Evolutionary conservation across 2,329 filamentous ascomycete species (phyloP), one percentile per base, ranked within the genome.

Genomic region (Aspergillus niger): DNA sequence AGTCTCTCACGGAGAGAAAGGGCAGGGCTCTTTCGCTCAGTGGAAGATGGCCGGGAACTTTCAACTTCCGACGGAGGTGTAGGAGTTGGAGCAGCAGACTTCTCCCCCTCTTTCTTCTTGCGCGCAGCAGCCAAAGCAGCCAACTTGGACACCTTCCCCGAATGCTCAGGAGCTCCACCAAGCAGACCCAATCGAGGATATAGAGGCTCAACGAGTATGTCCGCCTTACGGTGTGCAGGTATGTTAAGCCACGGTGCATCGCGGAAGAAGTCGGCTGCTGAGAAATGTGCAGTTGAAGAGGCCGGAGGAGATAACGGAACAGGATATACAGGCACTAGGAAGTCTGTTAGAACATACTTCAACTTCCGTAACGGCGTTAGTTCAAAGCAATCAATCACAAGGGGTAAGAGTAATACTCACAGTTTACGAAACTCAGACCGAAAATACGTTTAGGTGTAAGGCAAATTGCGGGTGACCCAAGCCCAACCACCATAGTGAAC

Each of bases 171-270:
- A 8, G 87, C 85, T 36, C 95, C 96, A 30, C 95, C 96, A 2
- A 97, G 77, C 0, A 99, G 81, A 2, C 92, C 89, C 17, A 88
- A 85, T 51, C 79, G 80, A 56, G 84, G 87, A 63, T 79, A 79
- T 38, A 84, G 60, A 75, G 83, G 86, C 43, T 88, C 82, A 53
- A 90, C 77, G 39, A 93, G 84, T 15, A 89, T 82, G 15, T 81
- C 74, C 39, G 89, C 85, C 66, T 85, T 83, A 30, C 91, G 86
- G 50, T 89, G 77, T 41, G 76, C 68, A 22, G 92, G 91, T 10
- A 94, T 81, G 55, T 88, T 84, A 57, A 92, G 82, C 94, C 95
- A 99, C 1, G 93, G 91, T 72, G 90, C 90, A 71, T 96, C 93
- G 70, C 82, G 79, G 74, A 97, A 99, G 76, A 93, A 91, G 39